These are phyloP conservation scores for Leccinum variicolor DNA, from an alignment of 768 basidiomycete genomes.

Conservation along the genomic window DNA sequence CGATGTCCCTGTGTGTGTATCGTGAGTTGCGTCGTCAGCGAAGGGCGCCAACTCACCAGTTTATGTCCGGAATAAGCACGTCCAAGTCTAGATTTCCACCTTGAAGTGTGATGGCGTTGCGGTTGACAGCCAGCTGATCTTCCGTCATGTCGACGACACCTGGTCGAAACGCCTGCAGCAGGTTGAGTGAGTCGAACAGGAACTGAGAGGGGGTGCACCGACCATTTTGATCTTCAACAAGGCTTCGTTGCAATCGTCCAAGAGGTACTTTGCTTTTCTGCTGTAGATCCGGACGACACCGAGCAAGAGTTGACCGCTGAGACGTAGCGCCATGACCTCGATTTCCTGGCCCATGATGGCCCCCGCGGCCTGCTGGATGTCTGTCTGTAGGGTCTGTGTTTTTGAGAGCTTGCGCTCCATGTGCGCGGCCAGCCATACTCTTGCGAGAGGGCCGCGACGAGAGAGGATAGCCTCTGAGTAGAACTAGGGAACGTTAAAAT, in stretches of 20 bases:
- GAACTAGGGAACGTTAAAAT: conserved; percentile 49
- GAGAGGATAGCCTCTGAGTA: conserved; percentile 94
- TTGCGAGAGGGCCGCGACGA: conserved; percentile 89
- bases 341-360: conserved; percentile 94
- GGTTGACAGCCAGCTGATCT: conserved; percentile 83
- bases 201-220: neutral
- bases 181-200: neutral
- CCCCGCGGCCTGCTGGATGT: conserved; percentile 94
- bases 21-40: conserved; percentile 6
- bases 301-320: conserved; percentile 94
- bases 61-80: conserved; percentile 72
- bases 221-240: conserved; percentile 95
- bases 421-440: conserved; percentile 99
- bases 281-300: conserved; percentile 98
- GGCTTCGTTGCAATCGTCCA: conserved; percentile 98
- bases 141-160: conserved; percentile 96
- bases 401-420: conserved; percentile 98
- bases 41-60: conserved; percentile 52
- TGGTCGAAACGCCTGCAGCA: conserved; percentile 81
- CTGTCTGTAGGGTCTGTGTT: conserved; percentile 89
- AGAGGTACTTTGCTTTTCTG: conserved; percentile 93
- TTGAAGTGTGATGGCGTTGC: conserved; percentile 86
- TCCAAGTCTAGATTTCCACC: conserved; percentile 77
- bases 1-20: conserved; percentile 59
- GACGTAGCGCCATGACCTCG: conserved; percentile 88